Evolutionary conservation across 2,329 filamentous ascomycete species (phyloP), one percentile per base, ranked within the genome.

Genomic region (Calonectria hongkongensis): DNA sequence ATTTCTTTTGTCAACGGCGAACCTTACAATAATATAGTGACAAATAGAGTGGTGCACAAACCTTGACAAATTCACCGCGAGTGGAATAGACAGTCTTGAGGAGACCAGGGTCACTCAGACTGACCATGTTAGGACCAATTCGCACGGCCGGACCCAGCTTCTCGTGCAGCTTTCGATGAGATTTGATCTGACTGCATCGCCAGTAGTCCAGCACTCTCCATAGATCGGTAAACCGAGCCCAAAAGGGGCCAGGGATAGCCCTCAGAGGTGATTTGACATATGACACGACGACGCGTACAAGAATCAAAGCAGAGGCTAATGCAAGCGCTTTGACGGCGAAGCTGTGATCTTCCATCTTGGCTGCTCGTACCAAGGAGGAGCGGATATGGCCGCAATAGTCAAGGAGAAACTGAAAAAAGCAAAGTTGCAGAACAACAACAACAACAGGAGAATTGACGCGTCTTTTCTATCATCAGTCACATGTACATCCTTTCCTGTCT

Each of bases 121-220:
- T 67, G 65, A 67, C 39, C 65, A 67, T 67, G 50, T 67, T 67
- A 30, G 65, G 65, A 30, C 65, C 65, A 18, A 67, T 67, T 43
- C 65, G 51, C 25, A 67, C 65, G 15, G 65, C 65, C 15, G 65
- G 50, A 10, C 65, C 65, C 50, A 67, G 28, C 33, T 67, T 28
- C 33, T 67, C 27, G 39, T 67, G 65, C 10, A 67, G 50, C 50
- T 33, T 33, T 13, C 18, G 33, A 21, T 66, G 63, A 13, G 63
- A 66, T 41, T 54, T n/a, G 47, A 66, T 66, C 63, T 66, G 63
- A 13, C 47, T 66, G 48, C 63, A 66, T 28, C 39, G 21, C 63
- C 63, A 66, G 25, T 66, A 66, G 27, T 66, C 63, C n/a, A 66
- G 21, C 5, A 66, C 21, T 43, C 63, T 30, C 63, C 63, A 66